These are phyloP conservation scores for Spinellus fusiger DNA, from an alignment of 192 early-diverging fungal genomes.

Conservation along the genomic window DNA sequence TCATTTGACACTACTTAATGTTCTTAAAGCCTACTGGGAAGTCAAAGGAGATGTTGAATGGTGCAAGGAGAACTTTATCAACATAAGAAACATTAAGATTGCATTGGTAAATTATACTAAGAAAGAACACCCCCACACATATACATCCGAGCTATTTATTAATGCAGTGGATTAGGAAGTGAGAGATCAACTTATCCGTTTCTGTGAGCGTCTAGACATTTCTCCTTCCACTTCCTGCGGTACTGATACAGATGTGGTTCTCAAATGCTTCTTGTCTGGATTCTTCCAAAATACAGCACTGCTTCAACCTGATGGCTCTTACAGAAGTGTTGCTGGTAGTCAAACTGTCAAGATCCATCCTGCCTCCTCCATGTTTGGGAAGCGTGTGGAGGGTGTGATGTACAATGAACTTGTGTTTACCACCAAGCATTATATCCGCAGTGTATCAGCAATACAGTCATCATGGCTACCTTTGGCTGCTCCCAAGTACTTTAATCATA, in stretches of 20 bases:
- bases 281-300: conserved; percentile 89
- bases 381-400: conserved; percentile 72
- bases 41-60: conserved; percentile 78
- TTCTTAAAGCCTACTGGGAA: conserved; percentile 67
- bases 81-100: conserved; percentile 76
- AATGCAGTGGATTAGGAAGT: conserved; percentile 53
- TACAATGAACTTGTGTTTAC: conserved; percentile 92
- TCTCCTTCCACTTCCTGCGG: conserved; percentile 58
- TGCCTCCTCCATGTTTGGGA: conserved; percentile 76
- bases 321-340: conserved; percentile 62
- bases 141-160: background rate
- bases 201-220: conserved; percentile 69
- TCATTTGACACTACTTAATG: conserved; percentile 87
- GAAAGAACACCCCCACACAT: background rate
- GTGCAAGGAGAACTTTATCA: conserved; percentile 93
- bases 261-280: conserved; percentile 84
- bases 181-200: conserved; percentile 75
- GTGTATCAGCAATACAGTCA: conserved; percentile 74
- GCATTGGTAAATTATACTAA: conserved; percentile 47
- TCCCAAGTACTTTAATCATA: conserved; percentile 63
- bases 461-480: conserved; percentile 77
- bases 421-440: conserved; percentile 81
- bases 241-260: conserved; percentile 63
- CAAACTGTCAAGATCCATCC: conserved; percentile 87
- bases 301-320: conserved; percentile 82